A percentile compares a stretch with the other conserved stretches of the same genome.
phyloP scores from a whole-genome alignment of 495 filamentous ascomycete genomes.

The Aspergillus hancockii region DNA sequence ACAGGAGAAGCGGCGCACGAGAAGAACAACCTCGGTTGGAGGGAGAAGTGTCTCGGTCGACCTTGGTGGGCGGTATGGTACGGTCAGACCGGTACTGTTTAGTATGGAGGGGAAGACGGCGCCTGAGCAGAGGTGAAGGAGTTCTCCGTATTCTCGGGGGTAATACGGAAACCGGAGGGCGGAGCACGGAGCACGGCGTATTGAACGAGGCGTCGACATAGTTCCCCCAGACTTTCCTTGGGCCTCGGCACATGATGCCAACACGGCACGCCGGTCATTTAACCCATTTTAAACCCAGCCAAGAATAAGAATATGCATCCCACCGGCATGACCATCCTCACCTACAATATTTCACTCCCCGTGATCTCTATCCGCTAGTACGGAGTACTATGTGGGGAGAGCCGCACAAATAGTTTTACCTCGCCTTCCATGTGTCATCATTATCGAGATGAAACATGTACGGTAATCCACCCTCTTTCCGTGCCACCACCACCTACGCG shows the following conservation, averaged over 20 bases:
- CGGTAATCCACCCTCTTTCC: too few relatives aligned
- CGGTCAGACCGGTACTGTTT: slow-evolving; percentile 8
- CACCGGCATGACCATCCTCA: background rate
- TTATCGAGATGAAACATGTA: too few relatives aligned
- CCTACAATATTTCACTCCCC: background rate
- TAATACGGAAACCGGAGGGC: slow-evolving; percentile 10
- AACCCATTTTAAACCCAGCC: background rate
- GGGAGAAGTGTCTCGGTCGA: slow-evolving; percentile 9
- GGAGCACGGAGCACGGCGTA: slow-evolving; percentile 1
- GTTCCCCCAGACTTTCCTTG: slow-evolving; percentile 1
- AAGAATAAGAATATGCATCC: too few relatives aligned
- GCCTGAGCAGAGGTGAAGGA: background rate
- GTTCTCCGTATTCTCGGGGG: background rate
- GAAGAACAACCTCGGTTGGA: slow-evolving; percentile 24
- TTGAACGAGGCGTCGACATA: background rate
- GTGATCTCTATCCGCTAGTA: background rate
- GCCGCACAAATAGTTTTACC: too few relatives aligned
- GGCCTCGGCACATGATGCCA: slow-evolving; percentile 1
- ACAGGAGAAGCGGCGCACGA: slow-evolving; percentile 16
- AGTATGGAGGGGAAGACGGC: background rate
- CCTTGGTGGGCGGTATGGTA: slow-evolving; percentile 12
- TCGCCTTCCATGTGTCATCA: too few relatives aligned
- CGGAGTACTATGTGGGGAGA: too few relatives aligned
- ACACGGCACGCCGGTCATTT: slow-evolving; percentile 1
- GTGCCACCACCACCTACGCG: too few relatives aligned